These are phyloP conservation scores for Helotiales sp. DNA, from an alignment of 2,329 filamentous ascomycete genomes.

Conservation along the genomic window DNA sequence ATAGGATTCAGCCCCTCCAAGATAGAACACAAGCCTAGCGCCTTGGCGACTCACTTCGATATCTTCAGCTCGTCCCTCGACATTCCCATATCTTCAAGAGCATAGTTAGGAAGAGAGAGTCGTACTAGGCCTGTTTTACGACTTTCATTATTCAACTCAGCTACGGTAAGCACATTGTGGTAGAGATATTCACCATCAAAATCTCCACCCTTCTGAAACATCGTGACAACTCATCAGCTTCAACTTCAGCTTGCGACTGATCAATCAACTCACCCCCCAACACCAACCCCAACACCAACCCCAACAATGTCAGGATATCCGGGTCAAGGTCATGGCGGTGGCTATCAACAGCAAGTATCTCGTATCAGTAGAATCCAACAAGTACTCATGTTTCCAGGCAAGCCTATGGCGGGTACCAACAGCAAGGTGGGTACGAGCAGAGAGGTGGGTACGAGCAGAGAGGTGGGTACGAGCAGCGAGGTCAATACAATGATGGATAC, in stretches of 20 bases:
- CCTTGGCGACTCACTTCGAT: background rate
- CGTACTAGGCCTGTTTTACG: background rate
- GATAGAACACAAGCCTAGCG: background rate
- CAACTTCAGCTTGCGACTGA: background rate
- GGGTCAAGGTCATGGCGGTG: conserved; percentile 12
- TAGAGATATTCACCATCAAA: background rate
- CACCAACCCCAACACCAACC: background rate
- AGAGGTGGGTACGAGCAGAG: background rate
- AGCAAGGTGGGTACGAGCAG: conserved; percentile 5
- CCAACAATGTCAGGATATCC: conserved; percentile 17
- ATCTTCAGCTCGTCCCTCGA: background rate
- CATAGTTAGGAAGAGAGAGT: background rate
- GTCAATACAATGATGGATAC: conserved; percentile 10
- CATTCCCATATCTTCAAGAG: background rate
- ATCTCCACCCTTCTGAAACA: conserved; percentile 1
- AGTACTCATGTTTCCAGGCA: background rate
- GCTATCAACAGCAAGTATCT: conserved; percentile 4
- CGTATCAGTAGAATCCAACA: no score
- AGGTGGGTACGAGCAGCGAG: background rate
- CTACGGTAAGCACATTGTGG: background rate
- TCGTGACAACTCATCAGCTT: background rate
- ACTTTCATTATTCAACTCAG: background rate
- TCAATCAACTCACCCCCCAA: background rate
- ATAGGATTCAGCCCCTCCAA: background rate
- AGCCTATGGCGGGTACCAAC: conserved; percentile 20